Evolutionary conservation across 306 rosid species (phyloP), one percentile per base, ranked within the genome.

Genomic region (Fagus crenata): DNA sequence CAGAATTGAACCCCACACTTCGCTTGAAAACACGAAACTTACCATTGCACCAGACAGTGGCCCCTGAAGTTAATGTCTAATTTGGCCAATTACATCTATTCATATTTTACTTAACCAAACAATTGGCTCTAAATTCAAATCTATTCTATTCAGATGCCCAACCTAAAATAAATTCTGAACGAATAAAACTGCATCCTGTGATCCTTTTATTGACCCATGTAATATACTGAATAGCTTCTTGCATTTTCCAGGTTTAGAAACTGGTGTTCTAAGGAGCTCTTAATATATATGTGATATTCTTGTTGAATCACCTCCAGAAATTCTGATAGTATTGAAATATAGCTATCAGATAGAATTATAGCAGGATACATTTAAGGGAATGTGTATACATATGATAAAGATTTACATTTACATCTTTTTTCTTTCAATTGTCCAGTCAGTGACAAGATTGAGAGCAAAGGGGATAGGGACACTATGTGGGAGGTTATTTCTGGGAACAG

Each of bases 391-490:
- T 53, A 13, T 55, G 22, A 56, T 12, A 53, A 31, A 17, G 71
- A 36, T 78, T 41, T 75, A 36, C 58, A 77, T 8, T 13, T 69
- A 76, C 60, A 9, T 51, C 71, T 65, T 83, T 77, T 54, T 77
- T 37, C 15, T 75, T 75, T 74, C n/a, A 32, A 75, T 41, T 78
- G 59, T 41, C 68, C 91, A 95, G 98, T 77, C 99, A 69, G 90
- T 84, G 73, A 84, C 86, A 79, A 96, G 85, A 77, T 67, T 96
- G 83, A 92, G 85, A 86, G 97, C 96, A 46, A 81, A 87, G 11
- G 96, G 96, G 80, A 82, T 89, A 77, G 98, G 98, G 79, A 75
- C 87, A 0, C 88, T 91, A 69, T 75, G 72, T 73, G 99, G 97
- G 73, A 91, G 89, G 86, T 43, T 91, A 59, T 81, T 91, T 37